A percentile compares a stretch with the other conserved stretches of the same genome.
Evolutionary conservation across 805 yeast genomes (phyloP).

Genomic region (Wickerhamomyces alni): DNA sequence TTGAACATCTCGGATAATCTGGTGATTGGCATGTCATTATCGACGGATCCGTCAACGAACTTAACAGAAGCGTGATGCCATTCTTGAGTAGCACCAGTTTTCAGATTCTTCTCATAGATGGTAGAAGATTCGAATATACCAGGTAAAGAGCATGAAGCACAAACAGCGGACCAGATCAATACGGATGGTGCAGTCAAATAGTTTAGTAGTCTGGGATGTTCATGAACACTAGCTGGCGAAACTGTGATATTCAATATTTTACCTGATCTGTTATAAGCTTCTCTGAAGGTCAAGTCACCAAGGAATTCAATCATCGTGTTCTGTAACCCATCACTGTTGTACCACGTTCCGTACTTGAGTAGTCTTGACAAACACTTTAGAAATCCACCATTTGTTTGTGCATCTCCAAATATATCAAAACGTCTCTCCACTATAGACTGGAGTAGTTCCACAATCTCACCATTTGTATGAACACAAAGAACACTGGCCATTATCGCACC

Average conservation of each 20-base stretch:
- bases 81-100: slow-evolving; percentile 65
- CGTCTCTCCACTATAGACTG: slow-evolving; percentile 36
- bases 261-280: slow-evolving; percentile 92
- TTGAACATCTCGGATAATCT: slow-evolving; percentile 94
- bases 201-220: slow-evolving; percentile 80
- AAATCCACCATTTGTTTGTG: slow-evolving; percentile 33
- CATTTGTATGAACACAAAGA: slow-evolving; percentile 72
- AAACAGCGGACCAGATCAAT: slow-evolving; percentile 80
- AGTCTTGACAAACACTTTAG: slow-evolving; percentile 49
- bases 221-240: slow-evolving; percentile 85
- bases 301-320: slow-evolving; percentile 70
- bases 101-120: slow-evolving; percentile 74
- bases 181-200: slow-evolving; percentile 79
- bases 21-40: slow-evolving; percentile 87
- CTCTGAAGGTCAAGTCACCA: slow-evolving; percentile 89
- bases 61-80: slow-evolving; percentile 78
- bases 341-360: slow-evolving; percentile 84
- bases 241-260: slow-evolving; percentile 91
- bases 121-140: slow-evolving; percentile 84
- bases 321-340: slow-evolving; percentile 67
- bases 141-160: slow-evolving; percentile 93
- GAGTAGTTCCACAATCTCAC: slow-evolving; percentile 57
- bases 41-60: slow-evolving; percentile 95
- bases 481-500: slow-evolving; percentile 94
- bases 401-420: slow-evolving; percentile 44